These are phyloP conservation scores for Begonia loranthoides DNA, from an alignment of 306 rosid species.

Conservation along the genomic window DNA sequence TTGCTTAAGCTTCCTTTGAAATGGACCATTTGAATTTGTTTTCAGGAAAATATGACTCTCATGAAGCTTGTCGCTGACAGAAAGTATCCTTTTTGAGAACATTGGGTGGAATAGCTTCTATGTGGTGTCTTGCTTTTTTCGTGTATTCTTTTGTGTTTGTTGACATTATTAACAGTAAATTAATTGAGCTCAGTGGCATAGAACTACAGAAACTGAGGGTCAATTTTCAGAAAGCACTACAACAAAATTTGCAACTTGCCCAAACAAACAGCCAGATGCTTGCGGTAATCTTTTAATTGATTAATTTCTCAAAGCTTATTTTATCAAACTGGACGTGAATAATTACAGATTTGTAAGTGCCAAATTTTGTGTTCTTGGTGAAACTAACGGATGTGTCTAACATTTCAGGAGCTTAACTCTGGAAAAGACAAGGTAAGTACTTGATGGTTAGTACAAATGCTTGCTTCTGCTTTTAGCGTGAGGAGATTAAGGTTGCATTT, in stretches of 20 bases:
- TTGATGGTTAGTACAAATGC: background rate
- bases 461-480: background rate
- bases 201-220: conserved; percentile 44
- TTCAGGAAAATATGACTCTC: conserved; percentile 52
- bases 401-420: conserved; percentile 59
- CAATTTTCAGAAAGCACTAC: conserved; percentile 42
- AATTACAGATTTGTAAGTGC: background rate
- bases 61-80: conserved; percentile 43
- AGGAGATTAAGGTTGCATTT: conserved; percentile 1
- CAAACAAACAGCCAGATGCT: conserved; percentile 51
- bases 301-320: conserved; percentile 3
- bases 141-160: conserved; percentile 13
- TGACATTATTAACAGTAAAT: conserved; percentile 28
- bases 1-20: background rate
- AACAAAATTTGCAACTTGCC: conserved; percentile 70
- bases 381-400: conserved; percentile 7
- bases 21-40: conserved; percentile 9
- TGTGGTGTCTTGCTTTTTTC: conserved; percentile 4
- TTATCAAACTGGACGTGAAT: background rate
- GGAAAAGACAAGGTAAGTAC: conserved; percentile 64
- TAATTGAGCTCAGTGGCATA: conserved; percentile 35
- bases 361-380: background rate
- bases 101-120: conserved; percentile 1
- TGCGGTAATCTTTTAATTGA: conserved; percentile 27
- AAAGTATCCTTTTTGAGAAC: conserved; percentile 43